Conservation (phyloP, 306 rosid species). For the Vigna angularis region DNA sequence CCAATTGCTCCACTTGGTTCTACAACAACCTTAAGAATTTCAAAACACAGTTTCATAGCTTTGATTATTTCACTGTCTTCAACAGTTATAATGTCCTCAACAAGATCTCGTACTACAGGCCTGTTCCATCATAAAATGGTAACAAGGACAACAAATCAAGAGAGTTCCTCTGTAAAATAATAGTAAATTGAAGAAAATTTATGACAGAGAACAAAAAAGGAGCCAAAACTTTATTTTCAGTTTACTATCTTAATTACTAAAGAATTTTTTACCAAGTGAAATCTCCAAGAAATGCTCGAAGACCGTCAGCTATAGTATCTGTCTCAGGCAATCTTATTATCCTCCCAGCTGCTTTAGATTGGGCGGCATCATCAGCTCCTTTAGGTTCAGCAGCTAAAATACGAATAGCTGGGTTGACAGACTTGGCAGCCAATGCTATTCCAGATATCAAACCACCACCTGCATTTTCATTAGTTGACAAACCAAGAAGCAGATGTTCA, state of each 20-base stretch:
- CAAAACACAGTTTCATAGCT: constrained; percentile 83
- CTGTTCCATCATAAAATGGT: constrained; percentile 50
- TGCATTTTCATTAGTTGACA: constrained; percentile 49
- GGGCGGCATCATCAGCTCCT: constrained; percentile 93
- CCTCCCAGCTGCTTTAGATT: constrained; percentile 86
- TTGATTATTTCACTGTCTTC: constrained; percentile 76
- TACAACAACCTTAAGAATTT: constrained; percentile 79
- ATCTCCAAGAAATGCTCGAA: constrained; percentile 84
- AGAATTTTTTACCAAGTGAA: constrained; percentile 70
- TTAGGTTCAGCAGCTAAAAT: constrained; percentile 87
- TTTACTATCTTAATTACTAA: constrained; percentile 33
- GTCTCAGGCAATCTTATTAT: constrained; percentile 74
- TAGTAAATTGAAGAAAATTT: not conserved
- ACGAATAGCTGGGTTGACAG: constrained; percentile 74
- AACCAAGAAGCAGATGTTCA: constrained; percentile 2
- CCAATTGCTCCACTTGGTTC: constrained; percentile 98
- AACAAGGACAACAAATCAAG: constrained; percentile 33
- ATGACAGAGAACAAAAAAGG: constrained; percentile 18
- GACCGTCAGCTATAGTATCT: constrained; percentile 90
- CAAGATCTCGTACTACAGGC: constrained; percentile 89
- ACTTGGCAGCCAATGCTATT: constrained; percentile 91
- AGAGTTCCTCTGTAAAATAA: not conserved
- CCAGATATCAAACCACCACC: constrained; percentile 96
- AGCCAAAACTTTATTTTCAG: constrained; percentile 19
- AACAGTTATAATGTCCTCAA: constrained; percentile 77